Conservation (phyloP, 2,329 filamentous ascomycete species). For the Coniochaeta ligniaria region DNA sequence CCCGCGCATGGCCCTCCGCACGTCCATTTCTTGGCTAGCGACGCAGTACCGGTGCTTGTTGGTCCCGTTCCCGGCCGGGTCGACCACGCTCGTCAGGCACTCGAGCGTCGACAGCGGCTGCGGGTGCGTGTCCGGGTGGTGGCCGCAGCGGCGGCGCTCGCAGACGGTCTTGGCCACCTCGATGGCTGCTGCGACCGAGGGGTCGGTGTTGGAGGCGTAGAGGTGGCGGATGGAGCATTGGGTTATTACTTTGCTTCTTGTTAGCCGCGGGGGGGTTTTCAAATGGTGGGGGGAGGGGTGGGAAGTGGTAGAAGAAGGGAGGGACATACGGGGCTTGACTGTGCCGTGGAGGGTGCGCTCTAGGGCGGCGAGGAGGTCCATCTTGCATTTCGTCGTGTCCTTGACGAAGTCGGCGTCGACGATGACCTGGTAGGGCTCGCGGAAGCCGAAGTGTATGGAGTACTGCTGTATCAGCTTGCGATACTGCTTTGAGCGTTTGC, state of each 20-base stretch:
- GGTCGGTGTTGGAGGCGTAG: slow-evolving; percentile 52
- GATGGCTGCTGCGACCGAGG: slow-evolving; percentile 64
- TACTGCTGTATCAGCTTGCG: slow-evolving; percentile 90
- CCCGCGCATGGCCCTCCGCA: slow-evolving; percentile 56
- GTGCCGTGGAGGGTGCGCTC: slow-evolving; percentile 80
- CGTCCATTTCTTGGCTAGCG: slow-evolving; percentile 61
- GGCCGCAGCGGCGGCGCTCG: slow-evolving; percentile 71
- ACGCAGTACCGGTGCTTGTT: slow-evolving; percentile 79
- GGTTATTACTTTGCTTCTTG: slow-evolving; percentile 54
- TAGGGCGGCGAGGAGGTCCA: slow-evolving; percentile 73
- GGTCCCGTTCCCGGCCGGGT: slow-evolving; percentile 56
- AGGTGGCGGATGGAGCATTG: slow-evolving; percentile 76
- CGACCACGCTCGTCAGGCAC: slow-evolving; percentile 61
- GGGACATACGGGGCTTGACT: slow-evolving; percentile 56
- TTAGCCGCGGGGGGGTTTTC: background rate
- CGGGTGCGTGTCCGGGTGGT: slow-evolving; percentile 65
- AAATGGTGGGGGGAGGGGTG: too few relatives aligned
- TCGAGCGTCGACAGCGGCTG: slow-evolving; percentile 63
- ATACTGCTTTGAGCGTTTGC: slow-evolving; percentile 41
- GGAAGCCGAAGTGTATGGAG: slow-evolving; percentile 80
- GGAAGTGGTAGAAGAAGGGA: background rate
- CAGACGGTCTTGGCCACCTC: slow-evolving; percentile 58
- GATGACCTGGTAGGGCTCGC: slow-evolving; percentile 88
- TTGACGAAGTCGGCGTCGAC: slow-evolving; percentile 81
- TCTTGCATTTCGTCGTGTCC: slow-evolving; percentile 77